phyloP scores from a whole-genome alignment of 805 yeast genomes.

The Blastobotrys parvus region DNA sequence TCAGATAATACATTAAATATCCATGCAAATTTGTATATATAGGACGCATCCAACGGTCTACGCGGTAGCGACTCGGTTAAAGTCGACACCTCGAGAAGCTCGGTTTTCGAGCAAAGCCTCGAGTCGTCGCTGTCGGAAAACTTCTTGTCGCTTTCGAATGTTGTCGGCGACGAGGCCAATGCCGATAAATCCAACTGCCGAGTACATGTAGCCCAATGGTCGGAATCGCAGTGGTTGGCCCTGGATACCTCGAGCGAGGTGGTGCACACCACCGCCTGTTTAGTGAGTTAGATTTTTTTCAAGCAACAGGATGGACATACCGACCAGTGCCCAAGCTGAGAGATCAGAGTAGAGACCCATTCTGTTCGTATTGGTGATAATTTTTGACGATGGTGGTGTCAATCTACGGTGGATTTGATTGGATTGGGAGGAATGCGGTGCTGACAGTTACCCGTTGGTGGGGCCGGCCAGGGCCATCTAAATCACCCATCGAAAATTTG shows the following conservation, averaged over 20 bases:
- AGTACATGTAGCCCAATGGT: conserved; percentile 25
- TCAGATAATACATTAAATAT: no score
- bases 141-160: conserved; percentile 23
- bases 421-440: no score
- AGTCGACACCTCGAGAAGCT: conserved; percentile 23
- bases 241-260: conserved; percentile 28
- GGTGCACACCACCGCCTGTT: conserved; percentile 20
- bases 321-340: conserved; percentile 13
- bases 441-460: no score
- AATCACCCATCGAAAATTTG: no score
- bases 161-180: conserved; percentile 25
- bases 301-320: conserved; percentile 5
- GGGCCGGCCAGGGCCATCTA: no score
- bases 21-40: no score
- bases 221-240: conserved; percentile 28
- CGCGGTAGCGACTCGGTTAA: conserved; percentile 13
- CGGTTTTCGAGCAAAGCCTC: conserved; percentile 21
- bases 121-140: conserved; percentile 23
- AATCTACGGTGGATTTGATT: not conserved
- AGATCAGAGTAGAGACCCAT: conserved; percentile 14
- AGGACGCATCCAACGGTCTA: no score
- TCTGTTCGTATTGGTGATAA: not conserved
- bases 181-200: conserved; percentile 27
- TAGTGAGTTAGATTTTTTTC: not conserved
- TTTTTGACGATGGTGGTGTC: not conserved